A percentile compares a stretch with the other conserved stretches of the same genome.
These are phyloP conservation scores for Trametes cingulata DNA, from an alignment of 768 basidiomycete genomes.

Conservation along the genomic window DNA sequence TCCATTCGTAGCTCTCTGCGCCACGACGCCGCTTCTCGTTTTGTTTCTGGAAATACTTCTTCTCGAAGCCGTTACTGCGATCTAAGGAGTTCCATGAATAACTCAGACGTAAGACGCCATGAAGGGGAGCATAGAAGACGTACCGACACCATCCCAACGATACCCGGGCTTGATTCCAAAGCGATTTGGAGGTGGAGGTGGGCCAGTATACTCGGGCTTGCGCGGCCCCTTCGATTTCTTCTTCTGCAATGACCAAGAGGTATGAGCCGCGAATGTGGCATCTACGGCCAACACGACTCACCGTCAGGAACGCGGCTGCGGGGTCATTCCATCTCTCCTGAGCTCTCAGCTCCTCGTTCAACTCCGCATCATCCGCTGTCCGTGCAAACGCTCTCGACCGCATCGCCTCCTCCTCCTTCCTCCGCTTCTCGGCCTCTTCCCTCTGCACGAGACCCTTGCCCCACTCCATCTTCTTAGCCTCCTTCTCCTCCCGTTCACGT, in stretches of 20 bases:
- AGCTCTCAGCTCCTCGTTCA: conserved; percentile 84
- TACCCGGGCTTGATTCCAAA: conserved; percentile 95
- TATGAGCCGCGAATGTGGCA: neutral
- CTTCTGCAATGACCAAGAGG: conserved; percentile 50
- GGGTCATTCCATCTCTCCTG: conserved; percentile 95
- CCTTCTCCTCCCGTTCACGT: conserved; percentile 80
- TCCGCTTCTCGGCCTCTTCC: conserved; percentile 71
- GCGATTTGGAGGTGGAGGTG: conserved; percentile 89
- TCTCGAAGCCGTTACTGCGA: conserved; percentile 92
- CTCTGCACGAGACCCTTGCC: conserved; percentile 93
- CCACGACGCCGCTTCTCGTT: conserved; percentile 75
- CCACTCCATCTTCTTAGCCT: conserved; percentile 96
- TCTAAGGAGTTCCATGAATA: conserved; percentile 46
- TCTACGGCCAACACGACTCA: conserved; percentile 38
- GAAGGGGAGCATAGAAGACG: conserved; percentile 31
- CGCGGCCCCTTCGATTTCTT: conserved; percentile 72
- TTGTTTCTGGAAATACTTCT: conserved; percentile 81
- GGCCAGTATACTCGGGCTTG: conserved; percentile 84
- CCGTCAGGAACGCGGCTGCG: conserved; percentile 91
- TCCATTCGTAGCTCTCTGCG: conserved; percentile 79
- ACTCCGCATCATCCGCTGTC: conserved; percentile 75
- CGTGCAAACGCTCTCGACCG: conserved; percentile 69
- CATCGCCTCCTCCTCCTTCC: conserved; percentile 67
- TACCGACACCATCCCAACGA: conserved; percentile 98
- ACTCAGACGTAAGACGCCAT: neutral